phyloP scores from a whole-genome alignment of 2,329 filamentous ascomycete genomes.

The Macrophomina phaseolina region DNA sequence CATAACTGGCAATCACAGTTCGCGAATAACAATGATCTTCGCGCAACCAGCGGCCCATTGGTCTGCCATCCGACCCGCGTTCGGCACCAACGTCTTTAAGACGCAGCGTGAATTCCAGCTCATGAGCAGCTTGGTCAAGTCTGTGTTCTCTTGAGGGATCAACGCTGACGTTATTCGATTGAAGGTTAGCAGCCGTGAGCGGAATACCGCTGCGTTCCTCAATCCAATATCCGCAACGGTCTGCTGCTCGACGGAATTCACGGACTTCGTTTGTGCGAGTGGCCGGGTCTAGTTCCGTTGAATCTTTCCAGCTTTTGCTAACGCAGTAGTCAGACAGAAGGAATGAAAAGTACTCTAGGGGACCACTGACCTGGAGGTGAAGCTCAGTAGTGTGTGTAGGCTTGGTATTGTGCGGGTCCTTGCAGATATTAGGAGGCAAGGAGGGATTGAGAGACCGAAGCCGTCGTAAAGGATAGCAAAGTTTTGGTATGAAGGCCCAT shows the following conservation, averaged over 20 bases:
- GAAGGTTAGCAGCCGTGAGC: not conserved
- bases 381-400: too few species aligned
- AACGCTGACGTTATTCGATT: not conserved
- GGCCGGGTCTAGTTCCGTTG: not conserved
- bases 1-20: not conserved
- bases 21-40: not conserved
- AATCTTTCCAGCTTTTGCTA: too few species aligned
- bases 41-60: not conserved
- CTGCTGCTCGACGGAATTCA: not conserved
- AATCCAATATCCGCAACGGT: not conserved
- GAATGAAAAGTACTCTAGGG: too few species aligned
- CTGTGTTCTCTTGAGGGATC: not conserved
- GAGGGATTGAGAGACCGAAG: too few species aligned
- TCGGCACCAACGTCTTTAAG: not conserved
- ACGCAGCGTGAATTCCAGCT: not conserved
- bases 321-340: not conserved
- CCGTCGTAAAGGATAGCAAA: too few species aligned
- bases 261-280: not conserved
- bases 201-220: not conserved
- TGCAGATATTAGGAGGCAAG: too few species aligned
- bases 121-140: not conserved
- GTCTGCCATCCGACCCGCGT: not conserved
- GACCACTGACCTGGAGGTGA: too few species aligned
- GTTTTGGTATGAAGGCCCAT: too few species aligned
- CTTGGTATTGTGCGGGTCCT: too few species aligned